phyloP scores from a whole-genome alignment of 1,284 basidiomycete genomes.

The Moesziomyces sp. region DNA sequence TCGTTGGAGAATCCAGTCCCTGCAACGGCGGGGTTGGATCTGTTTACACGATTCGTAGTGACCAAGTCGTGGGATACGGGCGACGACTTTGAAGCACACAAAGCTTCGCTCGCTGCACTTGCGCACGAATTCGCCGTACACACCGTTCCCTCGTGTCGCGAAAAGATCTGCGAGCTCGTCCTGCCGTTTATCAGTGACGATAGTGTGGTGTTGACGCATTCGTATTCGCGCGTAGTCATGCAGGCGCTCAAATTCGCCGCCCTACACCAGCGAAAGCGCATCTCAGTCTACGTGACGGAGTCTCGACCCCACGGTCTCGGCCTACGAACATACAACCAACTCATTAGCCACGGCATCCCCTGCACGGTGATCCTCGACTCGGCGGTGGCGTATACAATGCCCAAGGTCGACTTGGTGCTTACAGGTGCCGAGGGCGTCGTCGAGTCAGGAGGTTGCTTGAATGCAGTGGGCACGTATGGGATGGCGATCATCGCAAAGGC shows the following conservation, averaged over 20 bases:
- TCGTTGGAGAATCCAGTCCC: constrained; percentile 82
- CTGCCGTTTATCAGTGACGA: constrained; percentile 94
- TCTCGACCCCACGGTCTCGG: constrained; percentile 81
- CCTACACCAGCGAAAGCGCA: constrained; percentile 80
- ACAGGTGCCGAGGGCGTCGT: constrained; percentile 98
- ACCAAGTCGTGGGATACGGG: constrained; percentile 83
- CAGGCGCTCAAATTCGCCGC: constrained; percentile 85
- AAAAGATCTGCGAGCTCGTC: constrained; percentile 88
- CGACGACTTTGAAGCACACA: constrained; percentile 82
- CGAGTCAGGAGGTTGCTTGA: constrained; percentile 76
- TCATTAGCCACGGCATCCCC: constrained; percentile 81
- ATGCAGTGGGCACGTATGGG: constrained; percentile 89
- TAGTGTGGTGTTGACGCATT: constrained; percentile 89
- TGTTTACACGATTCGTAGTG: constrained; percentile 88
- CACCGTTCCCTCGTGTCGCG: constrained; percentile 74
- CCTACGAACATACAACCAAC: constrained; percentile 56
- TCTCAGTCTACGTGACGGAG: constrained; percentile 97
- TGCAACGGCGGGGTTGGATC: constrained; percentile 86
- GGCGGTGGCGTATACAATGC: constrained; percentile 96
- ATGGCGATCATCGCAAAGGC: constrained; percentile 96
- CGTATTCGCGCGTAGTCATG: constrained; percentile 94
- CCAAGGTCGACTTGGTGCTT: constrained; percentile 91
- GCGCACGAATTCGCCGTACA: constrained; percentile 78
- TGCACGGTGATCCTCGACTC: constrained; percentile 95
- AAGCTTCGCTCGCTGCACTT: constrained; percentile 80